Conservation (phyloP, 2,329 filamentous ascomycete species). For the Volutella citrinella region DNA sequence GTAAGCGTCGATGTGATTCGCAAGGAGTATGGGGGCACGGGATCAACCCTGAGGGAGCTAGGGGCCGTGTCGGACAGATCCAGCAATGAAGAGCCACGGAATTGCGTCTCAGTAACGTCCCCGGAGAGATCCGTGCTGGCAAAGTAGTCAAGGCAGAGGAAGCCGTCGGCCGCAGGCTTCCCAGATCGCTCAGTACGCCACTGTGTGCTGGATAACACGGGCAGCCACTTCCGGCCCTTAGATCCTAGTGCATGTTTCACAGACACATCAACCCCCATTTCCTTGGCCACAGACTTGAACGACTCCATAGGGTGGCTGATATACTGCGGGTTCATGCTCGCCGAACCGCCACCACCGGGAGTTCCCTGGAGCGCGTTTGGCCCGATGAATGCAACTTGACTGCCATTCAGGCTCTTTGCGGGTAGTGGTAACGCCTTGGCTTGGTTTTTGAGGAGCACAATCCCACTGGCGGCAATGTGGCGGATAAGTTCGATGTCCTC, state of each 20-base stretch:
- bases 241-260: conserved; percentile 5
- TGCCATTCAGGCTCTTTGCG: conserved; percentile 8
- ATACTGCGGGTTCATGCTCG: conserved; percentile 11
- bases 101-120: conserved; percentile 3
- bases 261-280: not conserved
- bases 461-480: conserved; percentile 13
- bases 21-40: conserved; percentile 5
- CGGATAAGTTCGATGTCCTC: conserved; percentile 12
- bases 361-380: conserved; percentile 7
- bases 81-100: conserved; percentile 3
- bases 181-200: not conserved
- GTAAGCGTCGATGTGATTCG: conserved; percentile 2
- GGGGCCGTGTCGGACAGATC: conserved; percentile 7
- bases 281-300: conserved; percentile 2
- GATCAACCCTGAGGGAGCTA: conserved; percentile 1
- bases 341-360: conserved; percentile 7
- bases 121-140: conserved; percentile 2
- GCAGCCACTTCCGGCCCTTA: conserved; percentile 6
- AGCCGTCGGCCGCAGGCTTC: no score
- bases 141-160: conserved; percentile 6
- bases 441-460: conserved; percentile 17
- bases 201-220: conserved; percentile 3
- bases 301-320: conserved; percentile 7
- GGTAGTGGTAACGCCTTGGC: conserved; percentile 2
- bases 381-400: conserved; percentile 21